Conservation (phyloP, 78 protist species). For the Anaeramoeba flamelloides region DNA sequence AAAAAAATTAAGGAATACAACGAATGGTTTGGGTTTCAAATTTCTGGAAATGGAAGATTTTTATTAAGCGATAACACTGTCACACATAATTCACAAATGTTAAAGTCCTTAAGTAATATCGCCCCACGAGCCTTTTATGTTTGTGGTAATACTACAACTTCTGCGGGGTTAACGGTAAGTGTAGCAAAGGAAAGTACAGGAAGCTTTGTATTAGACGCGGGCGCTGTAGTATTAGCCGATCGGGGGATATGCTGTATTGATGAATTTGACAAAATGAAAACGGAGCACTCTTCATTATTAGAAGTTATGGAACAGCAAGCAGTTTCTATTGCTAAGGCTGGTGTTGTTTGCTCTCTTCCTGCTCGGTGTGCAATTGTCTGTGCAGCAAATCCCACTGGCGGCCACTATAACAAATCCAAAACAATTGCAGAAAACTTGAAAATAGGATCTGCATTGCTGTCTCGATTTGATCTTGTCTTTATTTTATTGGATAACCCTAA, state of each 20-base stretch:
- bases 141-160: slow-evolving; percentile 85
- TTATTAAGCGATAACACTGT: not conserved
- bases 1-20: too few species aligned
- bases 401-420: slow-evolving; percentile 62
- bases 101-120: not conserved
- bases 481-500: slow-evolving; percentile 75
- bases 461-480: slow-evolving; percentile 90
- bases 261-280: slow-evolving; percentile 95
- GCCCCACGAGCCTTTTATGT: slow-evolving; percentile 91
- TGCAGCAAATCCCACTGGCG: slow-evolving; percentile 96
- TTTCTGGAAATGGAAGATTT: not conserved
- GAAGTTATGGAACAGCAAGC: slow-evolving; percentile 99
- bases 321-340: slow-evolving; percentile 88
- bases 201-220: slow-evolving; percentile 89
- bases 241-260: slow-evolving; percentile 94
- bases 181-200: slow-evolving; percentile 60
- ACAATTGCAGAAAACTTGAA: slow-evolving; percentile 81
- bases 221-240: slow-evolving; percentile 68
- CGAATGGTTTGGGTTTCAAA: not conserved
- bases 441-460: slow-evolving; percentile 59
- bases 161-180: slow-evolving; percentile 89
- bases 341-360: slow-evolving; percentile 84
- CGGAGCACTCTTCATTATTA: slow-evolving; percentile 57
- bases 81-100: not conserved
- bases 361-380: slow-evolving; percentile 82